phyloP scores from a whole-genome alignment of 1,284 basidiomycete genomes.

The Pyrrhoderma noxium region DNA sequence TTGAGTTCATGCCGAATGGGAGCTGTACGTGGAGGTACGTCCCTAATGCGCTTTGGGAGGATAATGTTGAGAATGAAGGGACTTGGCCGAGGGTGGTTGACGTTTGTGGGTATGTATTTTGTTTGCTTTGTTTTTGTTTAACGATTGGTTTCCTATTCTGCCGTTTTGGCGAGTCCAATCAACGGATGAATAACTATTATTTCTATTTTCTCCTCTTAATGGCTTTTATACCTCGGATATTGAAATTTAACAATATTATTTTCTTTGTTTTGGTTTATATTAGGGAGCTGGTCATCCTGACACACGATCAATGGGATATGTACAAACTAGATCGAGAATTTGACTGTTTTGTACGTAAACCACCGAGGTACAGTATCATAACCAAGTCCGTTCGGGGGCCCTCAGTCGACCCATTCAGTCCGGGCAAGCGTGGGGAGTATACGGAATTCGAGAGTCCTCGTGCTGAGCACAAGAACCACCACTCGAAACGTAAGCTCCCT shows the following conservation, averaged over 20 bases:
- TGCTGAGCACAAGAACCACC: background rate
- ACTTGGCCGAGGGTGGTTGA: conserved; percentile 57
- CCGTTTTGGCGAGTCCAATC: background rate
- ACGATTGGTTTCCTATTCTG: background rate
- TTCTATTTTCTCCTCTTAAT: background rate
- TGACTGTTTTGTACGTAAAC: conserved; percentile 47
- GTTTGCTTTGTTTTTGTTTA: no score
- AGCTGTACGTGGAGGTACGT: conserved; percentile 65
- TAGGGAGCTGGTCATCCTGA: conserved; percentile 44
- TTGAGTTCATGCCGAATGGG: conserved; percentile 51
- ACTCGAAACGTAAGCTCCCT: conserved; percentile 9
- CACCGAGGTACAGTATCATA: conserved; percentile 38
- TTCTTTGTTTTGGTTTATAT: background rate
- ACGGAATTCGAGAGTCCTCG: background rate
- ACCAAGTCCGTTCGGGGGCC: conserved; percentile 23
- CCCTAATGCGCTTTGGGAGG: conserved; percentile 52
- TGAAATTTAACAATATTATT: no score
- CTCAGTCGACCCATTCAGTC: background rate
- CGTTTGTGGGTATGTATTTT: conserved; percentile 66
- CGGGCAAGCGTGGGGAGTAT: background rate
- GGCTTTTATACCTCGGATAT: background rate
- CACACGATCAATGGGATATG: conserved; percentile 75
- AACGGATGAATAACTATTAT: background rate
- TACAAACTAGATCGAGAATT: conserved; percentile 70
- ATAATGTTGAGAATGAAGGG: conserved; percentile 55